Conservation (phyloP, 495 filamentous ascomycete species). For the Neurospora sp. region DNA sequence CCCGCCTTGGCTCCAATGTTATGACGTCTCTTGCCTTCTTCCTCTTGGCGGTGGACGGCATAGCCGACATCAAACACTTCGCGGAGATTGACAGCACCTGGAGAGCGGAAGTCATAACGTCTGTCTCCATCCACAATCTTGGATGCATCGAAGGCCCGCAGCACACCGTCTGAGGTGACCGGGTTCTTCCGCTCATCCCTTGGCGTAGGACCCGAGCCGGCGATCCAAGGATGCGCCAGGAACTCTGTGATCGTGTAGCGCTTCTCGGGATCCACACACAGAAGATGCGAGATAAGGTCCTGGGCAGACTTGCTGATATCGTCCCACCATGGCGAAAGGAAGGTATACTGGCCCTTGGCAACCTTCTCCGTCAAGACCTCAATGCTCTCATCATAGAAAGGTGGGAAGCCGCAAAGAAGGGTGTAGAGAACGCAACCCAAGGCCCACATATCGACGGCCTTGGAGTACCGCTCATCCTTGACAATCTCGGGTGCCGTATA, state of each 20-base stretch:
- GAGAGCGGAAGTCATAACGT: slow-evolving; percentile 89
- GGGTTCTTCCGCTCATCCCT: slow-evolving; percentile 54
- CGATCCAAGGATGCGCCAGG: slow-evolving; percentile 86
- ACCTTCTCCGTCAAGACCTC: slow-evolving; percentile 97
- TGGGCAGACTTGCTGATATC: slow-evolving; percentile 94
- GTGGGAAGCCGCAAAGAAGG: slow-evolving; percentile 90
- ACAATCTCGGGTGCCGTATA: slow-evolving; percentile 99
- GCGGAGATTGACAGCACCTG: slow-evolving; percentile 86
- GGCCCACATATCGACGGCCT: slow-evolving; percentile 99
- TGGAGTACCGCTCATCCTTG: slow-evolving; percentile 97
- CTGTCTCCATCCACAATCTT: slow-evolving; percentile 49
- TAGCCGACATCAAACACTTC: slow-evolving; percentile 98
- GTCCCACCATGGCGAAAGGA: slow-evolving; percentile 98
- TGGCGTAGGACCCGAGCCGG: slow-evolving; percentile 41
- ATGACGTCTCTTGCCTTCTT: slow-evolving; percentile 86
- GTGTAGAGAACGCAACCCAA: slow-evolving; percentile 96
- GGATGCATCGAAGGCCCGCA: slow-evolving; percentile 44
- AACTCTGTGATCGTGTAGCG: slow-evolving; percentile 85
- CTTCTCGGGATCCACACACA: slow-evolving; percentile 87
- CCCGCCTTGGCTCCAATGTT: slow-evolving; percentile 52
- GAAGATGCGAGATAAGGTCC: slow-evolving; percentile 84
- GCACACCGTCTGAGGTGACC: slow-evolving; percentile 25
- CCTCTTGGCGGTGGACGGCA: slow-evolving; percentile 91
- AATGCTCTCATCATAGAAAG: slow-evolving; percentile 98
- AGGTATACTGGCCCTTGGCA: slow-evolving; percentile 91